Evolutionary conservation across 495 filamentous ascomycete genomes (phyloP).

Genomic region (Penicillium daleae): DNA sequence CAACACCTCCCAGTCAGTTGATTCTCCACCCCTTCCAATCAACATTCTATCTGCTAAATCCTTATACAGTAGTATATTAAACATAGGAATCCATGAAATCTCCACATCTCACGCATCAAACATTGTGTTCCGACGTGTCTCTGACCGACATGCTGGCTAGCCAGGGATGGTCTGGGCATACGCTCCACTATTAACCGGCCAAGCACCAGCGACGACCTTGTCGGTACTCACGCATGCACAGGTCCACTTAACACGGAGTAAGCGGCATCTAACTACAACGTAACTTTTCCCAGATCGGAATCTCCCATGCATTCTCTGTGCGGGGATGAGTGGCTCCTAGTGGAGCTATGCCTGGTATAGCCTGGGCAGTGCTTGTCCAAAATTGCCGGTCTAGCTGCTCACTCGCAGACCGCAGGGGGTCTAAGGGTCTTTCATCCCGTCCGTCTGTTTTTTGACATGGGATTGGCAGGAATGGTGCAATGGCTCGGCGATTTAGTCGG

Average conservation of each 20-base stretch:
- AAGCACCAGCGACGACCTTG: slow-evolving; percentile 17
- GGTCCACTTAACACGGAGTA: slow-evolving; percentile 3
- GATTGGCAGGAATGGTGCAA: slow-evolving; percentile 8
- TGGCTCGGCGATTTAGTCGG: slow-evolving; percentile 10
- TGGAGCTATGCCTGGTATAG: slow-evolving; percentile 17
- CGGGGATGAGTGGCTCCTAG: slow-evolving; percentile 22
- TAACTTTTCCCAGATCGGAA: slow-evolving; percentile 15
- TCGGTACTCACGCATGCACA: slow-evolving; percentile 12
- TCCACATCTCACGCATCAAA: background rate
- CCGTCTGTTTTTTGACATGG: slow-evolving; percentile 5
- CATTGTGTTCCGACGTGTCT: background rate
- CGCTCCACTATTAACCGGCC: slow-evolving; percentile 18
- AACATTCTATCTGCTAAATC: background rate
- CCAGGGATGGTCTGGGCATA: slow-evolving; percentile 14
- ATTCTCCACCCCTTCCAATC: background rate
- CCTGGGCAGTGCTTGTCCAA: slow-evolving; percentile 16
- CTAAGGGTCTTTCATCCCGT: slow-evolving; percentile 12
- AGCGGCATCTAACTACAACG: background rate
- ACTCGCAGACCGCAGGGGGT: slow-evolving; percentile 13
- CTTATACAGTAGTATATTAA: background rate
- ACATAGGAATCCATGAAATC: background rate
- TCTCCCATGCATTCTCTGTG: slow-evolving; percentile 19
- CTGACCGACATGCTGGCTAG: slow-evolving; percentile 8
- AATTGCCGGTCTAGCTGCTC: slow-evolving; percentile 9
- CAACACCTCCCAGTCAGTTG: background rate